Evolutionary conservation across 2,329 filamentous ascomycete genomes (phyloP), one percentile per base, ranked within the genome.

Genomic region (Fusarium sp.): DNA sequence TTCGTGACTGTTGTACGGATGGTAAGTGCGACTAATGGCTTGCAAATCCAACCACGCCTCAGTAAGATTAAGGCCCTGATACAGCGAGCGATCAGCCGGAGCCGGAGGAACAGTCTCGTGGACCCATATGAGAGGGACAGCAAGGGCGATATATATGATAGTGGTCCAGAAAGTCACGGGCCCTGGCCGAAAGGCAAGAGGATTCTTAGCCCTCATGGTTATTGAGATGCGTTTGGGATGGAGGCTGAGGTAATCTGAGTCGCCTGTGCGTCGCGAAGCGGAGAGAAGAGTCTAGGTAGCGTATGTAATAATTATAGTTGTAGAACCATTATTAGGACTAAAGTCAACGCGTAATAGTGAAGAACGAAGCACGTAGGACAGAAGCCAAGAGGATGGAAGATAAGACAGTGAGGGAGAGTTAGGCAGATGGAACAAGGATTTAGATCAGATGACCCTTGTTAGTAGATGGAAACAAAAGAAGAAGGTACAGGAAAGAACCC

Each of bases 11-110:
- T 97, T 98, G 83, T 93, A 97, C 0, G 96, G 95, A 78, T 97
- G 96, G 77, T 92, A 96, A 2, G 86, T 85, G 69, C 85, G 85
- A 34, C 92, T 95, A 51, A 99, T 85, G 58, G 85, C 83, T 65
- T 94, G 89, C 32, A 99, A 84, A 77, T 98, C 94, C 15, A 85
- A 81, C 94, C 94, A 98, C 40, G 95, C 94, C 80, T 97, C 90
- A 4, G 91, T 91, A 56, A 98, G 82, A 75, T 97, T 93, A 75
- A 97, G 82, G 20, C 94, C 94, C 11, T 70, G 72, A 32, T 74
- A 83, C 76, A 86, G 8, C 82, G 82, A 12, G 81, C 72, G 67
- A 56, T 84, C 83, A 5, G 78, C 80, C 0, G 92, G 91, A 52
- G 89, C 86, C 22, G 86, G 77, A 8, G 95, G 92, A 11, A 97